A percentile compares a stretch with the other conserved stretches of the same genome.
phyloP scores from a whole-genome alignment of 192 early-diverging fungal species.

The Backusella sp. region DNA sequence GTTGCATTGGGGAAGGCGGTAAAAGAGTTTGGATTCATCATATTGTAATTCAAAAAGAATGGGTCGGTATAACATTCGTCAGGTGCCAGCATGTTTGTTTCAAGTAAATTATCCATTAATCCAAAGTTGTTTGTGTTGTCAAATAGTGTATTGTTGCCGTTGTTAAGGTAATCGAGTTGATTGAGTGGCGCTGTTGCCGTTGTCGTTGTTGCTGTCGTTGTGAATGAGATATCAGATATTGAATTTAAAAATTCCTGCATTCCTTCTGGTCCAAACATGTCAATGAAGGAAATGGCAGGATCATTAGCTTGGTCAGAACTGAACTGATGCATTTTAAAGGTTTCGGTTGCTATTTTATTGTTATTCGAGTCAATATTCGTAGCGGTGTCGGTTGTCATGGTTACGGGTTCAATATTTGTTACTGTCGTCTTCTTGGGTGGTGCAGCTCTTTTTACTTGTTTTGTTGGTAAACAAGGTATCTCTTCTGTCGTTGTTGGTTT shows the following conservation, averaged over 20 bases:
- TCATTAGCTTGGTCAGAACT: conserved; percentile 37
- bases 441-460: not conserved
- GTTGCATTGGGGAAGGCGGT: conserved; percentile 13
- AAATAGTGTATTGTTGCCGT: not conserved
- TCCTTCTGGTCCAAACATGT: conserved; percentile 18
- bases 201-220: not conserved
- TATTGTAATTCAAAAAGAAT: not conserved
- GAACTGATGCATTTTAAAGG: conserved; percentile 33
- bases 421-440: not conserved
- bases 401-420: not conserved
- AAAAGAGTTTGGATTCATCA: not conserved
- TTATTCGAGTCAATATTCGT: not conserved
- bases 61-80: not conserved
- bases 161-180: not conserved
- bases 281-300: conserved; percentile 27
- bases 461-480: not conserved
- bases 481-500: conserved; percentile 9
- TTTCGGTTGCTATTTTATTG: not conserved
- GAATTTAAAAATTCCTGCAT: conserved; percentile 24
- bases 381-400: not conserved
- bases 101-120: not conserved
- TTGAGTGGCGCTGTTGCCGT: conserved; percentile 13
- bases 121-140: not conserved
- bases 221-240: not conserved
- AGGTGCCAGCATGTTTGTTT: not conserved